Evolutionary conservation across 106 monocot species (phyloP), one percentile per base, ranked within the genome.

Genomic region (Allium cepa): DNA sequence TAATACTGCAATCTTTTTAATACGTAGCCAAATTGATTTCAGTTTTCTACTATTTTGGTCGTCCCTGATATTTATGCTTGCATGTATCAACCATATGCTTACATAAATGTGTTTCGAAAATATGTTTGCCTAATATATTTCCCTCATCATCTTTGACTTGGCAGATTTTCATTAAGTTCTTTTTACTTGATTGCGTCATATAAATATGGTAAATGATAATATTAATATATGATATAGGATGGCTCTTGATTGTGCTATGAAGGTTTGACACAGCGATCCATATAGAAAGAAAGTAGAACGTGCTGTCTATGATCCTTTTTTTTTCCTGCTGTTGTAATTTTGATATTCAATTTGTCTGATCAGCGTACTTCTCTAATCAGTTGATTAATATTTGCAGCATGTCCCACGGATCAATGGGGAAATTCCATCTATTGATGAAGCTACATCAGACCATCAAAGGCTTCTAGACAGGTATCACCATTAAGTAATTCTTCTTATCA

Each of bases 371-470:
- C 18, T 66, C 52, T 69, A 12, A 53, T 66, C 26, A 57, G 47
- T 53, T 64, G 51, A 7, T 28, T 58, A 45, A 15, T 69, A 59
- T 64, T 16, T 74, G 68, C 78, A 87, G 87, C 87, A 83, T 80
- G 74, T 87, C 62, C 87, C 83, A 66, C 80, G 59, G 70, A 84
- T 81, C 57, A 88, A 88, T 71, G 76, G 83, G 49, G 87, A 88
- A 69, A 88, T 88, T 72, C 83, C 87, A 63, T 88, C 87, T 63
- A 50, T 77, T 47, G 83, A 84, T 84, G 83, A 88, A 81, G 87
- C 87, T 8, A 88, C 76, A n/a, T 88, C 87, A 52, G 87, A 88
- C 57, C 83, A 88, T 88, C 78, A 88, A 57, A 88, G 87, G 76
- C 87, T 88, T 49, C 62, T 87, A 27, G 78, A 87, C 79, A 82